phyloP scores from a whole-genome alignment of 2,329 filamentous ascomycete species.

The Lachnellula cervina region DNA sequence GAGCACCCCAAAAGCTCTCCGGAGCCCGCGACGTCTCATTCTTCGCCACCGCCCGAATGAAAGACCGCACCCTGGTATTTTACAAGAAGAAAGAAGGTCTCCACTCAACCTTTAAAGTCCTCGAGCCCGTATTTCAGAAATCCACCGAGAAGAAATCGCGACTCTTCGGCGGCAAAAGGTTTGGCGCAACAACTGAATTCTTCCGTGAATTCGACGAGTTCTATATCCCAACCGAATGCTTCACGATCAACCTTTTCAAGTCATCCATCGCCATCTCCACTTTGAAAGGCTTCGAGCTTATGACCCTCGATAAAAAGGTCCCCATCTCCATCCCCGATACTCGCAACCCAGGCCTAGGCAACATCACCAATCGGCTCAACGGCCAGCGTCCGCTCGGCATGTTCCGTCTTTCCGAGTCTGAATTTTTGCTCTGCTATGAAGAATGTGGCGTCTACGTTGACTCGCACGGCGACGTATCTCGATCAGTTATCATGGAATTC shows the following conservation, averaged over 20 bases:
- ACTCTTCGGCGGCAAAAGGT: constrained; percentile 47
- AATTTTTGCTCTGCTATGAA: constrained; percentile 90
- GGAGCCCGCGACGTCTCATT: constrained; percentile 90
- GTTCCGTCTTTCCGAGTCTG: constrained; percentile 89
- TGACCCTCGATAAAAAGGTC: constrained; percentile 95
- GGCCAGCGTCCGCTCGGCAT: constrained; percentile 87
- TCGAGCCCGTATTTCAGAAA: constrained; percentile 94
- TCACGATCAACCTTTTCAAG: constrained; percentile 93
- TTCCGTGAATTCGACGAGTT: constrained; percentile 99
- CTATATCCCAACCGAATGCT: constrained; percentile 94
- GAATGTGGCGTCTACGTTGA: constrained; percentile 97
- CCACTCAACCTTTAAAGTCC: constrained; percentile 91
- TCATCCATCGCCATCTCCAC: constrained; percentile 89
- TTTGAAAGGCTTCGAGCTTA: constrained; percentile 86
- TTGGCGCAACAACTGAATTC: constrained; percentile 77
- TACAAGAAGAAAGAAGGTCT: constrained; percentile 95
- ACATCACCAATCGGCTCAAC: constrained; percentile 78
- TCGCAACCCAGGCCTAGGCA: constrained; percentile 69
- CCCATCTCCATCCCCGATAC: constrained; percentile 91
- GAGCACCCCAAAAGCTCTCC: constrained; percentile 86
- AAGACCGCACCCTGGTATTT: constrained; percentile 88
- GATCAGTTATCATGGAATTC: constrained; percentile 96
- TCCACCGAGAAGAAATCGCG: constrained; percentile 77
- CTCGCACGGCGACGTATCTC: constrained; percentile 92
- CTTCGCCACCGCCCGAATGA: constrained; percentile 95